Base-by-base conservation (phyloP, 2,329 filamentous ascomycete species). In the Ophiostoma ips region DNA sequence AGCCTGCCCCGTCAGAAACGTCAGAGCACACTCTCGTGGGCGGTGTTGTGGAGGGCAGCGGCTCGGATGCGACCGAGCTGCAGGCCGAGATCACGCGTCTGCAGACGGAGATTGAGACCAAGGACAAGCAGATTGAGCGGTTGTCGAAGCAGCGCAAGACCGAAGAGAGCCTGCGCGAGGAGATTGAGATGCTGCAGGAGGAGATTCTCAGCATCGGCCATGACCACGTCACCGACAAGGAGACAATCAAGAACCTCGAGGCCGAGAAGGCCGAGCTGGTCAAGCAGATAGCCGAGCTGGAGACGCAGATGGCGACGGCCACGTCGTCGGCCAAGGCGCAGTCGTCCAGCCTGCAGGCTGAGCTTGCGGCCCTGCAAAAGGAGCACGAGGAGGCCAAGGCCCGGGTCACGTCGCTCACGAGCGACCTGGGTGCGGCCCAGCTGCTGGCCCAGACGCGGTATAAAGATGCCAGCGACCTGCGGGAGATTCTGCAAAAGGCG, bases 371-470 rank as follows among this genome's bases (percentile, higher is more conserved):
- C 1, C 61, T 78, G 44, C 72, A 68, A 56, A 64, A 65, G 45
- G 76, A 82, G 52, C 76, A 76, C 49, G 72, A 89, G 38, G 79
- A 81, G 38, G 71, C 94, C 34, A 87, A 84, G 64, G 66, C 72
- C 18, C 87, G 83, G 63, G 77, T 81, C 0, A 71, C 77, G 2
- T 75, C 76, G 0, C 65, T 95, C 16, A 81, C 94, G 60, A 86
- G 83, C 0, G 90, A 98, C 61, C 73, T 96, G 3, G 83, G 81
- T 2, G 88, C 88, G 2, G 84, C 89, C 0, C 82, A 95, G 62
- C 81, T 94, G 64, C 75, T 96, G 12, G 87, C 92, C 0, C 83
- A 94, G 53, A 83, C 78, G 15, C 76, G 92, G 30, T 96, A 88
- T 70, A 94, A 88, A 63, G 89, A 96, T 53, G 69, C 95, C 2